Conservation (phyloP, 306 rosid species). For the Senna siamea region DNA sequence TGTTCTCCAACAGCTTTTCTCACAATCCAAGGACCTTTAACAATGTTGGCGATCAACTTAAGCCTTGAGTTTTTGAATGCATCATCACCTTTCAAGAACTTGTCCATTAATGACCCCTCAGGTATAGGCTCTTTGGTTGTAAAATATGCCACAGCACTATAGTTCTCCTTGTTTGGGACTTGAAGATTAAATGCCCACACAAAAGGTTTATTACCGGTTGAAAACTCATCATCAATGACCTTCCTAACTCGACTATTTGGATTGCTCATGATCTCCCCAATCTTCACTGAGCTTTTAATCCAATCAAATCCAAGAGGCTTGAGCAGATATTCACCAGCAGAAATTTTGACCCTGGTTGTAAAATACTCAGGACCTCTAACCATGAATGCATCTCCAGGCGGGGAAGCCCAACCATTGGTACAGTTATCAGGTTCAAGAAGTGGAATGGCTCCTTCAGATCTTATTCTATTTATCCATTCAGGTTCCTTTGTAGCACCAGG, state of each 20-base stretch:
- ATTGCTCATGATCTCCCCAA: constrained; percentile 65
- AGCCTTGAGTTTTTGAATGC: constrained; percentile 77
- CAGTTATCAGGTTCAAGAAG: constrained; percentile 55
- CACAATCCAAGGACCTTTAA: constrained; percentile 91
- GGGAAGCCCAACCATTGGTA: constrained; percentile 83
- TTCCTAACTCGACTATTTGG: constrained; percentile 65
- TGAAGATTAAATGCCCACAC: constrained; percentile 94
- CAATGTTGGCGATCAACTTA: constrained; percentile 84
- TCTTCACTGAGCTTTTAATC: constrained; percentile 77
- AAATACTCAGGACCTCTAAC: constrained; percentile 93
- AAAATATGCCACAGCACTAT: constrained; percentile 74
- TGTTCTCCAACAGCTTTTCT: constrained; percentile 91
- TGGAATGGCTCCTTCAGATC: constrained; percentile 78
- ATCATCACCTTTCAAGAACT: constrained; percentile 77
- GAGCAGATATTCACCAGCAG: constrained; percentile 72
- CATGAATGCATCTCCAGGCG: constrained; percentile 75
- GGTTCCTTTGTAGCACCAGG: constrained; percentile 45
- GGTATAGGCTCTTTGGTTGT: constrained; percentile 52
- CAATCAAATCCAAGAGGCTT: constrained; percentile 94
- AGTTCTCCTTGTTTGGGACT: constrained; percentile 78
- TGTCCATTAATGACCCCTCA: constrained; percentile 73
- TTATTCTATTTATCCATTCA: constrained; percentile 72
- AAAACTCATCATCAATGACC: constrained; percentile 66
- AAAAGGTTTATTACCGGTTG: constrained; percentile 65
- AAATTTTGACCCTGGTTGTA: constrained; percentile 70